Evolutionary conservation across 2,329 filamentous ascomycete genomes (phyloP).

Genomic region (Onygena corvina): DNA sequence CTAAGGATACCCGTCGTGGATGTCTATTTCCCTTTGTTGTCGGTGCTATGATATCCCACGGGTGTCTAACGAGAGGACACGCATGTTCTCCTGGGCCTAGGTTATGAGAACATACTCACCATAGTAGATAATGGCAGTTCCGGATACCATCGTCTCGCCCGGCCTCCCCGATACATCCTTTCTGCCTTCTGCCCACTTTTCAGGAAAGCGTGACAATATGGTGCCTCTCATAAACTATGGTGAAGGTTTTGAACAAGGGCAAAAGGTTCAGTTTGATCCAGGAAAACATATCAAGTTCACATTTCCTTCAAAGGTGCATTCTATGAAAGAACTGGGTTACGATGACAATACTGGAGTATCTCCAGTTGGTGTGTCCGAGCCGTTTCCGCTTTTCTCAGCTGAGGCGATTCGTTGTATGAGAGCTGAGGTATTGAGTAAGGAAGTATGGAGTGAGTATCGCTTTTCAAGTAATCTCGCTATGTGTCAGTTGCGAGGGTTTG

Average conservation of each 20-base stretch:
- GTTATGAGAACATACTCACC: constrained; percentile 14
- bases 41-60: neutral
- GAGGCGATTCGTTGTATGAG: constrained; percentile 53
- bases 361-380: constrained; percentile 51
- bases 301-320: constrained; percentile 41
- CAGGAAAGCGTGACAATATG: neutral
- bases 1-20: neutral
- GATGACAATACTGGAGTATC: constrained; percentile 47
- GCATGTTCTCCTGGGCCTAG: neutral
- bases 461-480: constrained; percentile 49
- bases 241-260: constrained; percentile 7
- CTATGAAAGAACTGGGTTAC: constrained; percentile 52
- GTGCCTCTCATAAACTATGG: neutral
- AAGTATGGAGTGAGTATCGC: constrained; percentile 45
- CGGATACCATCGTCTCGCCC: constrained; percentile 15
- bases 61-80: neutral
- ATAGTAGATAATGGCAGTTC: constrained; percentile 16
- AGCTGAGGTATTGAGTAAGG: constrained; percentile 47
- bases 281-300: constrained; percentile 45
- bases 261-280: constrained; percentile 39
- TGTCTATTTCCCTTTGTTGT: constrained; percentile 3
- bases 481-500: constrained; percentile 46
- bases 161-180: constrained; percentile 7
- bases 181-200: constrained; percentile 13
- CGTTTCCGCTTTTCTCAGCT: constrained; percentile 51